Conservation (phyloP, 2,329 filamentous ascomycete species). For the Thelonectria rubi region DNA sequence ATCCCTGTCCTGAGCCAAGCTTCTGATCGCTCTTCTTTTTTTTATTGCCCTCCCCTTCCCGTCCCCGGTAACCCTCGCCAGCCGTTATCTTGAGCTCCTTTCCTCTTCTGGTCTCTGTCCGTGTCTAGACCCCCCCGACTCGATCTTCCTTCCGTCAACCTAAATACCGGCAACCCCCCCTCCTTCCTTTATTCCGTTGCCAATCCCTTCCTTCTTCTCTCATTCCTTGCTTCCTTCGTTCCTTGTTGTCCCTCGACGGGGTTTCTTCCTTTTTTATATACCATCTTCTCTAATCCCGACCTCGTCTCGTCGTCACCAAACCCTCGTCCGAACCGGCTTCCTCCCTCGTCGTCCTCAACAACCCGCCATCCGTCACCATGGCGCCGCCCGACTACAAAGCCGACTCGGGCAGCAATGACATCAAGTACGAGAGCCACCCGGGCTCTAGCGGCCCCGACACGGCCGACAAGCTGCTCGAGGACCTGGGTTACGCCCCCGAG, state of each 20-base stretch:
- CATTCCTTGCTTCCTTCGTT: conserved; percentile 27
- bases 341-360: background rate
- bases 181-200: background rate
- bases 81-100: conserved; percentile 8
- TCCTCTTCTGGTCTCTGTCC: conserved; percentile 10
- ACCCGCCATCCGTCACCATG: conserved; percentile 15
- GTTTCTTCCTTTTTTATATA: conserved; percentile 7
- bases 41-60: conserved; percentile 15
- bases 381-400: conserved; percentile 34
- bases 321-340: background rate
- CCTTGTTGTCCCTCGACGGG: conserved; percentile 13
- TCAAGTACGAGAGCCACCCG: conserved; percentile 42
- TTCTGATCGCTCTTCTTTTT: conserved; percentile 21
- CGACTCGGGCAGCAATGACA: conserved; percentile 38
- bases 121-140: conserved; percentile 8
- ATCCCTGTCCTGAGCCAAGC: conserved; percentile 6
- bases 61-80: conserved; percentile 19
- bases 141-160: conserved; percentile 1
- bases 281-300: background rate
- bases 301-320: too few relatives aligned
- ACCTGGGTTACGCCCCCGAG: conserved; percentile 73
- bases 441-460: conserved; percentile 46
- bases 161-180: conserved; percentile 3
- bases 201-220: conserved; percentile 16
- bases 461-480: conserved; percentile 70